Conservation (phyloP, 345 rosid genomes). For the thale cress (Arabidopsis thaliana) region DNA sequence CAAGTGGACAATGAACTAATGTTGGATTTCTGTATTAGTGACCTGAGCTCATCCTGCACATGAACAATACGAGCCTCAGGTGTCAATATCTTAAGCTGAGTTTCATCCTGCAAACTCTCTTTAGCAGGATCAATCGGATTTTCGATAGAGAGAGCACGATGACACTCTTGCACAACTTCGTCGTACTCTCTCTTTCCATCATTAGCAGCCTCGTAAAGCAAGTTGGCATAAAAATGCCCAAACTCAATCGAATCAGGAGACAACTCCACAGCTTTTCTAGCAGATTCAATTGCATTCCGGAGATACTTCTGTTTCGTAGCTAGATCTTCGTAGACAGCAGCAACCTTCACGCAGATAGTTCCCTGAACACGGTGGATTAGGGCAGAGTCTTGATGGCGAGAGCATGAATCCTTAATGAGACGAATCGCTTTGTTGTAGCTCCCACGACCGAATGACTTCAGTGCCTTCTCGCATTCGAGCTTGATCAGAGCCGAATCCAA, state of each 20-base stretch:
- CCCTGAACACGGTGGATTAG: conserved; percentile 76
- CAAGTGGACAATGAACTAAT: conserved; percentile 71
- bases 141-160: conserved; percentile 73
- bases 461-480: conserved; percentile 83
- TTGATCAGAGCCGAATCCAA: conserved; percentile 51
- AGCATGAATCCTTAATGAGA: conserved; percentile 72
- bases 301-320: conserved; percentile 68
- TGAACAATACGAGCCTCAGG: conserved; percentile 77
- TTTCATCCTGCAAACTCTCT: conserved; percentile 84
- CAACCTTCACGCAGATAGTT: conserved; percentile 71
- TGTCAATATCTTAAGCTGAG: conserved; percentile 67
- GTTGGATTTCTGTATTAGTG: conserved; percentile 72
- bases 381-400: conserved; percentile 63
- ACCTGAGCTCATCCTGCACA: conserved; percentile 75
- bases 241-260: conserved; percentile 84
- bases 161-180: conserved; percentile 82
- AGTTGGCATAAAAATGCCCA: conserved; percentile 78
- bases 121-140: conserved; percentile 86
- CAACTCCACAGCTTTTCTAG: conserved; percentile 67
- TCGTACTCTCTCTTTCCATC: conserved; percentile 62
- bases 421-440: conserved; percentile 84
- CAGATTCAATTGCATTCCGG: conserved; percentile 74
- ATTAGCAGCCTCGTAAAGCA: conserved; percentile 77
- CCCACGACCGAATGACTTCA: conserved; percentile 75
- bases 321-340: conserved; percentile 75